Conservation (phyloP, 768 basidiomycete genomes). For the Lactifluus pinguis region DNA sequence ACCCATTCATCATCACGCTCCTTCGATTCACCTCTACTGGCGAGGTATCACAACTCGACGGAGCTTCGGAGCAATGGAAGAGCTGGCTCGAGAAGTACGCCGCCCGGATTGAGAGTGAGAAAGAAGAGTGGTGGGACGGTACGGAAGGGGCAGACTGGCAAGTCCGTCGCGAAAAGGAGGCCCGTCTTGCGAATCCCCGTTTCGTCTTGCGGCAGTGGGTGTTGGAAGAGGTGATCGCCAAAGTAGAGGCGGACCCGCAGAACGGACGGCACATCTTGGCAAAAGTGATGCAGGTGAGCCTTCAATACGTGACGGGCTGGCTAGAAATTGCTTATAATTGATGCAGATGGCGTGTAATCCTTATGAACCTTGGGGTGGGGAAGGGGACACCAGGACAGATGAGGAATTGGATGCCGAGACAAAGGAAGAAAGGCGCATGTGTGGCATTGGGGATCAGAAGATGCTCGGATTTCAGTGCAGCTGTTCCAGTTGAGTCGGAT, state of each 20-base stretch:
- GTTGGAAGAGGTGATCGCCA: constrained; percentile 82
- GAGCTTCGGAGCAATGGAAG: constrained; percentile 44
- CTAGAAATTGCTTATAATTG: background rate
- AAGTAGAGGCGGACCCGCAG: constrained; percentile 55
- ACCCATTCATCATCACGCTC: constrained; percentile 36
- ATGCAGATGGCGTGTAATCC: constrained; percentile 78
- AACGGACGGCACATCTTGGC: constrained; percentile 61
- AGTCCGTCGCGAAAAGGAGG: constrained; percentile 33
- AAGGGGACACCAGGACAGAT: constrained; percentile 39
- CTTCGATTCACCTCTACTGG: constrained; percentile 42
- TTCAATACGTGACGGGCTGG: background rate
- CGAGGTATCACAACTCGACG: constrained; percentile 33
- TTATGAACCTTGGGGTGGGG: constrained; percentile 82
- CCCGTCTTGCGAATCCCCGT: constrained; percentile 61
- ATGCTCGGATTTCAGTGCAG: constrained; percentile 91
- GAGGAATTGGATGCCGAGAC: constrained; percentile 46
- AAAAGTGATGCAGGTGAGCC: constrained; percentile 72
- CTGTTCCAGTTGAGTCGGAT: constrained; percentile 60
- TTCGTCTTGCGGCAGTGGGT: constrained; percentile 96
- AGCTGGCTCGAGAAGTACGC: constrained; percentile 60
- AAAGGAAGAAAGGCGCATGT: constrained; percentile 64
- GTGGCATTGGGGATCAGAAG: constrained; percentile 63
- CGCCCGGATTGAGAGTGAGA: constrained; percentile 45
- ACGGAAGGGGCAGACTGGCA: constrained; percentile 27
- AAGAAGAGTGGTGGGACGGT: constrained; percentile 44